Percentiles rank a stretch among this genome's conserved stretches.
Conservation (phyloP, 352 stramenopile genomes). For the Thraustotheca clavata region DNA sequence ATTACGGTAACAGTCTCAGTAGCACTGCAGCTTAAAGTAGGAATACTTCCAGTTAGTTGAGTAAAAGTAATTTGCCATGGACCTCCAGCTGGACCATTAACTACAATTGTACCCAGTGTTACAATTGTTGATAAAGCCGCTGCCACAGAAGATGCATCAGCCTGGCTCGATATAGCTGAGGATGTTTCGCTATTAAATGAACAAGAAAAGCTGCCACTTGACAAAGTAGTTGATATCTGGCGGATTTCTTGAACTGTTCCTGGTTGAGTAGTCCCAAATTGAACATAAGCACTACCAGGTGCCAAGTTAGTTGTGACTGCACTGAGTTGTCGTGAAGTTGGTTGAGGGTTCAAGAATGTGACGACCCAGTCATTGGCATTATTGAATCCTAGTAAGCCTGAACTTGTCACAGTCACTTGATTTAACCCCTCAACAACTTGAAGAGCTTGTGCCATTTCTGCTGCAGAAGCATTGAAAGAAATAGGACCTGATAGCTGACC, state of each 20-base stretch:
- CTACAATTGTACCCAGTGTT: background rate
- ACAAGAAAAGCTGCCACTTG: conserved; percentile 1
- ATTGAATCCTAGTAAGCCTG: conserved; percentile 1
- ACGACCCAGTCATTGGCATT: conserved; percentile 15
- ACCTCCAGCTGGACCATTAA: background rate
- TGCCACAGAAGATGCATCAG: background rate
- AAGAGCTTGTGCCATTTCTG: background rate
- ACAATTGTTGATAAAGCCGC: background rate
- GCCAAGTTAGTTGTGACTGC: background rate
- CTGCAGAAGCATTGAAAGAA: conserved; percentile 2
- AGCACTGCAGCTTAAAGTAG: background rate
- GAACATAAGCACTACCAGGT: conserved; percentile 3
- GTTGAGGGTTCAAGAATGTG: background rate
- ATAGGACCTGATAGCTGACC: conserved; percentile 1
- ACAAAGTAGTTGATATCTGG: background rate
- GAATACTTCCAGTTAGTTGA: background rate
- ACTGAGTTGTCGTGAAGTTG: background rate
- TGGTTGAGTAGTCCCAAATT: conserved; percentile 6
- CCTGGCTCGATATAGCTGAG: background rate
- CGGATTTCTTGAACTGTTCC: background rate
- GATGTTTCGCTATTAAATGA: background rate
- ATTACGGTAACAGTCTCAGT: conserved; percentile 13
- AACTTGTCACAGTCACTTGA: background rate
- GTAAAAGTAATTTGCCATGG: conserved; percentile 18
- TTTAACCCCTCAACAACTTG: background rate